Conservation (phyloP, 2,329 filamentous ascomycete species). For the Fusarium irregulare region DNA sequence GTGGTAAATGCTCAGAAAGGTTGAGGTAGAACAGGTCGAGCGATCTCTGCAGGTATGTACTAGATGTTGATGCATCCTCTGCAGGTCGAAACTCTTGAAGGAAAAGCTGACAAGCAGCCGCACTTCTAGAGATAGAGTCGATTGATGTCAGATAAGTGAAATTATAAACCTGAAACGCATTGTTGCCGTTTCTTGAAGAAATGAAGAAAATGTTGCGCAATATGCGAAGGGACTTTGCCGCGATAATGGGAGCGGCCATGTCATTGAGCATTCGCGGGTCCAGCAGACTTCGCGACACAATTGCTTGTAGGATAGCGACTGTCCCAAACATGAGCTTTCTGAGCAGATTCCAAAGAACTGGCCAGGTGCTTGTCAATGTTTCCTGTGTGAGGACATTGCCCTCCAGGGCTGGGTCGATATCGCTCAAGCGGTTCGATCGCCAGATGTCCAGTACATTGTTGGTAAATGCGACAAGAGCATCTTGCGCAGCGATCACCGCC, state of each 20-base stretch:
- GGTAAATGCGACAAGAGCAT: slow-evolving; percentile 75
- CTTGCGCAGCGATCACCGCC: slow-evolving; percentile 63
- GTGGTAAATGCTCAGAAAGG: slow-evolving; percentile 83
- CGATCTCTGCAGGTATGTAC: slow-evolving; percentile 68
- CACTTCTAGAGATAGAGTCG: slow-evolving; percentile 81
- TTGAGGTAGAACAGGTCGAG: slow-evolving; percentile 93
- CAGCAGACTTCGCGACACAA: slow-evolving; percentile 72
- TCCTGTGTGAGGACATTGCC: slow-evolving; percentile 70
- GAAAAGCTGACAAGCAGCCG: slow-evolving; percentile 73
- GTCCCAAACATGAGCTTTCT: slow-evolving; percentile 80
- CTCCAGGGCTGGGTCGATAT: slow-evolving; percentile 77
- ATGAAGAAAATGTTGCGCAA: slow-evolving; percentile 86
- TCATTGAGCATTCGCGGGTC: slow-evolving; percentile 61
- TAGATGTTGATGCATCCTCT: slow-evolving; percentile 48
- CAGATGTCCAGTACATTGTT: slow-evolving; percentile 76
- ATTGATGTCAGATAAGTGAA: slow-evolving; percentile 87
- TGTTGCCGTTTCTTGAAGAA: slow-evolving; percentile 77
- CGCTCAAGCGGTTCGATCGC: slow-evolving; percentile 78
- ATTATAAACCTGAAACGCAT: slow-evolving; percentile 82
- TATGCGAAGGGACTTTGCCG: slow-evolving; percentile 76
- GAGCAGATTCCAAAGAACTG: slow-evolving; percentile 79
- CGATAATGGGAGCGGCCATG: slow-evolving; percentile 69
- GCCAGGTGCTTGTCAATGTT: slow-evolving; percentile 73
- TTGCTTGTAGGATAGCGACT: slow-evolving; percentile 78
- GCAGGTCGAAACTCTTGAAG: slow-evolving; percentile 68